phyloP scores from a whole-genome alignment of 139 green algal species.

The Chlamydomonas sphaeroides region DNA sequence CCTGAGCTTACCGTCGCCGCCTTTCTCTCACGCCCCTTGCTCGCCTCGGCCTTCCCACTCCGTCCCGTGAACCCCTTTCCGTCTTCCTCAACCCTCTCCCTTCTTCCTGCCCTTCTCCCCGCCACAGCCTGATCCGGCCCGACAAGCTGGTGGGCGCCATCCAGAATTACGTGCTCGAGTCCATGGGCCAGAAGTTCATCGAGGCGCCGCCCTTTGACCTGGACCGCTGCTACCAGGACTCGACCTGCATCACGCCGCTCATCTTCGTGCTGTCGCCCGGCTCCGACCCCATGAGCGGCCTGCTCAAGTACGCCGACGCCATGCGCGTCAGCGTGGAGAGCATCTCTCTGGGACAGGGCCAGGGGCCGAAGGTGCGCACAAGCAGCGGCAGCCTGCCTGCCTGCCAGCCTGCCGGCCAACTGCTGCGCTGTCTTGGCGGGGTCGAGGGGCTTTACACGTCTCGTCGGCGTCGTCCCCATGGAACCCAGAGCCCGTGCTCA shows the following conservation, averaged over 20 bases:
- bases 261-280: conserved; percentile 78
- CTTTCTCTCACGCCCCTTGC: no score
- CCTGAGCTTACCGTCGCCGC: no score
- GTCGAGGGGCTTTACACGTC: no score
- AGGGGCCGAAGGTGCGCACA: conserved; percentile 74
- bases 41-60: no score
- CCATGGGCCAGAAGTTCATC: conserved; percentile 72
- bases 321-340: conserved; percentile 53
- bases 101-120: not conserved
- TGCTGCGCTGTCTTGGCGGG: no score
- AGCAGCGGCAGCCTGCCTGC: no score
- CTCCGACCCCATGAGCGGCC: conserved; percentile 58
- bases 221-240: conserved; percentile 74
- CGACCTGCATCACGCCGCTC: conserved; percentile 64
- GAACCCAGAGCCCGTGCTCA: not conserved
- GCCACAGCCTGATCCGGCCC: conserved; percentile 65
- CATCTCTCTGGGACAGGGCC: conserved; percentile 80
- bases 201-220: conserved; percentile 76
- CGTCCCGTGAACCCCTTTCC: no score
- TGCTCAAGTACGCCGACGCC: conserved; percentile 73
- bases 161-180: conserved; percentile 57
- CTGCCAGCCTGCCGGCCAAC: no score
- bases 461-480: no score
- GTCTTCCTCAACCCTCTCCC: no score
- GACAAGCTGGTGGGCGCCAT: conserved; percentile 74